phyloP scores from a whole-genome alignment of 305 asterid genomes.

The Fraxinus latifolia region DNA sequence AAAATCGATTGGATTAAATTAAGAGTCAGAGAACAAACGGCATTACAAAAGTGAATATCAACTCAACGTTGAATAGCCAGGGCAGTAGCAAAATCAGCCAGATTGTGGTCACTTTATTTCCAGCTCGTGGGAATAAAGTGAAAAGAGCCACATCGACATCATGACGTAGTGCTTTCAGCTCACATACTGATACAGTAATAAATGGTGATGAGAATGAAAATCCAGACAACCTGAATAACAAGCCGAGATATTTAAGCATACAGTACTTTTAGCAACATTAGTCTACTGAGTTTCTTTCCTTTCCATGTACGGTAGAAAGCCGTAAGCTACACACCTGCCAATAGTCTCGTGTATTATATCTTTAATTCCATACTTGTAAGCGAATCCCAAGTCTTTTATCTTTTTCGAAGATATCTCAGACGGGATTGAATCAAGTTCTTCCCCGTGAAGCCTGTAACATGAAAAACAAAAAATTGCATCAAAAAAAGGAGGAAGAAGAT shows the following conservation, averaged over 20 bases:
- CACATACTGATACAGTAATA: background rate
- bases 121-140: background rate
- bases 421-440: slow-evolving; percentile 39
- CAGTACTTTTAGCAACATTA: background rate
- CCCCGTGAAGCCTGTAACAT: slow-evolving; percentile 31
- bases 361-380: slow-evolving; percentile 42
- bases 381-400: slow-evolving; percentile 62
- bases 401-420: slow-evolving; percentile 62
- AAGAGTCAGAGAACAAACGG: background rate
- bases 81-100: background rate
- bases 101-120: background rate
- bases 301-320: slow-evolving; percentile 34
- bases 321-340: slow-evolving; percentile 39
- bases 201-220: background rate
- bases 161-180: background rate
- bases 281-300: background rate
- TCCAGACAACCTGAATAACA: background rate
- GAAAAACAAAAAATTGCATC: background rate
- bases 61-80: background rate
- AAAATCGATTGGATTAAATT: background rate
- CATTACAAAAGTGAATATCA: no score
- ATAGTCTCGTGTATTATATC: slow-evolving; percentile 53
- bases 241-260: background rate
- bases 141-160: background rate
- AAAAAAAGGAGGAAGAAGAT: background rate